phyloP scores from a whole-genome alignment of 306 rosid species.

The Malus domestica region DNA sequence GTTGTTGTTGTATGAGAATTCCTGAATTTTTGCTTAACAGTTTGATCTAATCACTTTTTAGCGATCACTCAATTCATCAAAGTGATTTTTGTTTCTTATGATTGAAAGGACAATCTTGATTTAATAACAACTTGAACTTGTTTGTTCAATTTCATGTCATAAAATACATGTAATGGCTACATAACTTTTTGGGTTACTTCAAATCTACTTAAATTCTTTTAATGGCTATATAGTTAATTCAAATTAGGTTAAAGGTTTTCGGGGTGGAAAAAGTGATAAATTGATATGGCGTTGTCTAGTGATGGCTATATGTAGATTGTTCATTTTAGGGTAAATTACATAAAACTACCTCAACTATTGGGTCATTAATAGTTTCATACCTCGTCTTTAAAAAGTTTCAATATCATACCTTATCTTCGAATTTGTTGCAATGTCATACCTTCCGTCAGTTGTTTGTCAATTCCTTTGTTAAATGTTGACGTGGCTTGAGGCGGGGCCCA shows the following conservation, averaged over 20 bases:
- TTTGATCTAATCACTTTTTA: not conserved
- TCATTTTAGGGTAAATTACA: too few species aligned
- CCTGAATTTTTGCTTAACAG: not conserved
- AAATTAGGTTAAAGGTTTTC: not conserved
- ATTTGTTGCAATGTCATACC: too few species aligned
- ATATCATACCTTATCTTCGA: too few species aligned
- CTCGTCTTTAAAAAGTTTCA: too few species aligned
- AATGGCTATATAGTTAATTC: not conserved
- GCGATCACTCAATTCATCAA: not conserved
- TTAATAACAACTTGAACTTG: not conserved
- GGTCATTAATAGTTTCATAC: too few species aligned
- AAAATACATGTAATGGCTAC: not conserved
- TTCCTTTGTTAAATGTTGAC: too few species aligned
- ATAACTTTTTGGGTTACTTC: not conserved
- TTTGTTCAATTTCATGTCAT: not conserved
- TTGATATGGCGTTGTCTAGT: not conserved
- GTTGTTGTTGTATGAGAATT: not conserved
- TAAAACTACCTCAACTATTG: too few species aligned
- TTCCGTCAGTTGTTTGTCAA: too few species aligned
- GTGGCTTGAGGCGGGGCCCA: too few species aligned
- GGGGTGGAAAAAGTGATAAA: not conserved
- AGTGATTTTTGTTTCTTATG: not conserved
- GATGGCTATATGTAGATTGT: not conserved
- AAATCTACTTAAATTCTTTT: not conserved
- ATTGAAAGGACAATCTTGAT: not conserved